Evolutionary conservation across 1,139 yeast genomes (phyloP), one percentile per base, ranked within the genome.

Genomic region (Nadsonia commutata): DNA sequence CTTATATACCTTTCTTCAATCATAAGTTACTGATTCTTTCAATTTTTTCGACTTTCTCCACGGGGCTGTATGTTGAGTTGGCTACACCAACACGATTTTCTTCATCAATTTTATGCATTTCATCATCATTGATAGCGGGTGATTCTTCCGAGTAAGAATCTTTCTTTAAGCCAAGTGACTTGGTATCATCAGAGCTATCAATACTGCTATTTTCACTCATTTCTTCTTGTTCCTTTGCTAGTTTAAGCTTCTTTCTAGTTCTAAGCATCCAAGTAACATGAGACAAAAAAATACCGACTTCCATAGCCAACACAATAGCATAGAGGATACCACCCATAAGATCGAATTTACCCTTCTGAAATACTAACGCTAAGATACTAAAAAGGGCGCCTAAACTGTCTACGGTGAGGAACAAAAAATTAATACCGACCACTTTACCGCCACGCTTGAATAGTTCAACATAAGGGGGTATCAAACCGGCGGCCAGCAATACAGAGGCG

Each of bases 371-470:
- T 48, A 80, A 64, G 57, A 83, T 67, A 16, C 88, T 80, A 46
- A 84, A 72, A 40, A 84, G 59, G 0, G 97, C 96, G 9, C 97
- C 97, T 42, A 71, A 52, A 7, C 83, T 72, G 58, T 88, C 97
- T 57, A 86, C 68, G n/a, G 66, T 54, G 46, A 88, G 65, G 52
- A 88, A 88, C n/a, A 79, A 54, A 57, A 88, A 85, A 56, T 85
- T 85, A 54, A 88, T 80, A 0, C 97, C 97, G 3, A 85, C 75
- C 3, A 88, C 96, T 40, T 84, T 66, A 2, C 96, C 96, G 41
- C 72, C 62, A 48, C 95, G 71, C 56, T 83, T 83, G 33, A 76
- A 74, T 33, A 88, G 65, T 57, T 88, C 97, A 54, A 78, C 78
- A 59, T 86, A 88, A 3, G 96, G 96, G 0, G 96, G 96, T 2